A percentile compares a stretch with the other conserved stretches of the same genome.
phyloP scores from a whole-genome alignment of 148 eudicot genomes.

The Camellia sinensis region DNA sequence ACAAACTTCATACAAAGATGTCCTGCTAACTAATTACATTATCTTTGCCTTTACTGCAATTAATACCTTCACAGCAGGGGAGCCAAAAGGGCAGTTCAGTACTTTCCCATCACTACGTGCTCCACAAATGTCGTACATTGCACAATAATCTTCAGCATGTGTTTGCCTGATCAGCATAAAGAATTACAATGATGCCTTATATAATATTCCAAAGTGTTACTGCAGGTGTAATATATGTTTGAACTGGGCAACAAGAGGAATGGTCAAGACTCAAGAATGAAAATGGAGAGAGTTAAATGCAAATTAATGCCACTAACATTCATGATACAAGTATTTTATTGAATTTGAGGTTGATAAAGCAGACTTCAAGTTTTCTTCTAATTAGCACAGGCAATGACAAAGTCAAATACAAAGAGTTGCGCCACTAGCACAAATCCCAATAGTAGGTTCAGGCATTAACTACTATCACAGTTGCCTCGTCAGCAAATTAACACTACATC shows the following conservation, averaged over 20 bases:
- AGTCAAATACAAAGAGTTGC: neutral
- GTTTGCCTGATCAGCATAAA: slow-evolving; percentile 40
- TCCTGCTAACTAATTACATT: neutral
- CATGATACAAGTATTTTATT: neutral
- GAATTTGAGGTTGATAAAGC: neutral
- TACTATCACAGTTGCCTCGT: neutral
- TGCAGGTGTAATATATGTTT: neutral
- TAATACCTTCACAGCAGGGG: slow-evolving; percentile 79
- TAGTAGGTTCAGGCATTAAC: neutral
- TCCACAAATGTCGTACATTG: slow-evolving; percentile 95
- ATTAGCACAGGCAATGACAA: neutral
- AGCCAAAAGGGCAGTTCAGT: slow-evolving; percentile 74
- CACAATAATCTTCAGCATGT: slow-evolving; percentile 66
- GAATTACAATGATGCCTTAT: neutral
- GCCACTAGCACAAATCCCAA: neutral
- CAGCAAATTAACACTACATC: neutral
- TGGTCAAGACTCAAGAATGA: neutral
- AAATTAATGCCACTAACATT: slow-evolving; percentile 9
- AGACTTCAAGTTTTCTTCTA: neutral
- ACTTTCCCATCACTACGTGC: slow-evolving; percentile 66
- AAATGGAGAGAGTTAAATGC: neutral
- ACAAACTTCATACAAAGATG: slow-evolving; percentile 2
- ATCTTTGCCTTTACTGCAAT: slow-evolving; percentile 4
- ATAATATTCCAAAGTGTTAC: neutral
- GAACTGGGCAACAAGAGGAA: neutral